These are phyloP conservation scores for Phytophthora uliginosa DNA, from an alignment of 352 stramenopile genomes.

Conservation along the genomic window DNA sequence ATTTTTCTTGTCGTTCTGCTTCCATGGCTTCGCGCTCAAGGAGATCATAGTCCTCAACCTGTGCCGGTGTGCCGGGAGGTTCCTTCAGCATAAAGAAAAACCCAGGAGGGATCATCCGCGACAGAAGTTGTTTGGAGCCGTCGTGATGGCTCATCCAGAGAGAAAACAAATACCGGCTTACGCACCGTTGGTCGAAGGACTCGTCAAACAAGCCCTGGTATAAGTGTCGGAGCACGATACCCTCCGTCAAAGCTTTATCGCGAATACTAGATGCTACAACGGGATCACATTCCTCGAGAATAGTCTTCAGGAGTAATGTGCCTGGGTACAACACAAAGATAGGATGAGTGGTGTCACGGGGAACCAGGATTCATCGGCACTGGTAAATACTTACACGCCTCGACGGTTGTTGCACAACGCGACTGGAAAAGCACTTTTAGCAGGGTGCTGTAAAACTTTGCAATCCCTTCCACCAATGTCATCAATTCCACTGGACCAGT, in stretches of 20 bases:
- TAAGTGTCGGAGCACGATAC: slow-evolving; percentile 95
- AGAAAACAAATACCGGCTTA: slow-evolving; percentile 96
- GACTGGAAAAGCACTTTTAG: slow-evolving; percentile 93
- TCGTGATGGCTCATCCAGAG: slow-evolving; percentile 95
- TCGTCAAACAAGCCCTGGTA: slow-evolving; percentile 94
- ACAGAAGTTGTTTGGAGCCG: slow-evolving; percentile 91
- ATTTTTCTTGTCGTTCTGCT: slow-evolving; percentile 46
- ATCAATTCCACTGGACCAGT: slow-evolving; percentile 82
- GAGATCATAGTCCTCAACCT: slow-evolving; percentile 90
- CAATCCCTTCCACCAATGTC: slow-evolving; percentile 65
- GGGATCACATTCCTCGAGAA: slow-evolving; percentile 90
- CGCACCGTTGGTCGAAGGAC: slow-evolving; percentile 93
- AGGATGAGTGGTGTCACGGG: neutral
- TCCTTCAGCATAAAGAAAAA: slow-evolving; percentile 93
- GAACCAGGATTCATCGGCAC: neutral
- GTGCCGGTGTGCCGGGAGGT: slow-evolving; percentile 73
- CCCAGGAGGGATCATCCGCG: slow-evolving; percentile 90
- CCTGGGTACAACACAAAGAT: slow-evolving; percentile 41
- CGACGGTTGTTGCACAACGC: slow-evolving; percentile 86
- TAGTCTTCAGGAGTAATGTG: slow-evolving; percentile 93
- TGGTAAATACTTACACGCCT: slow-evolving; percentile 68
- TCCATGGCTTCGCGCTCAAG: slow-evolving; percentile 79
- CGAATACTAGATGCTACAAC: slow-evolving; percentile 87
- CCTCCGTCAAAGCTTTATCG: slow-evolving; percentile 93
- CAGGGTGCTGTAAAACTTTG: slow-evolving; percentile 83